Evolutionary conservation across 108 stramenopile species (phyloP), one percentile per base, ranked within the genome.

Genomic region (Cyclotella sp.): DNA sequence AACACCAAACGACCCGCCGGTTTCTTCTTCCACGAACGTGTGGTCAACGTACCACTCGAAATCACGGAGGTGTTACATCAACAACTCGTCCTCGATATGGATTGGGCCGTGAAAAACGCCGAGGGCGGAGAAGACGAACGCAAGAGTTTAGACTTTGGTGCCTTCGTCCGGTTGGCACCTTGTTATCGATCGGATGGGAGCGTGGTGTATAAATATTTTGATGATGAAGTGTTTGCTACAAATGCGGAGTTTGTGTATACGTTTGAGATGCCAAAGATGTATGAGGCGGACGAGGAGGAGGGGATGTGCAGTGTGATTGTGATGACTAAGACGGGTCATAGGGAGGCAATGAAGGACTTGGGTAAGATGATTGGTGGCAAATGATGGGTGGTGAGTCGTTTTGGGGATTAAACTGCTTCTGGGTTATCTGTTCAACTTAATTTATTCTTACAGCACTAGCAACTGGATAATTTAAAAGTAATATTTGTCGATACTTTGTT

Each of bases 11-110:
- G 91, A 62, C 93, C 93, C 15, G 90, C 87, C 29, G 91, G 91
- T n/a, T 91, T 94, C 68, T 88, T 89, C 59, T 76, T 94, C n/a
- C 93, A 92, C 22, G 79, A 88, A 47, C 87, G 93, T 30, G 92
- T 94, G 93, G 84, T 92, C 69, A 94, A 94, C 77, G 68, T 94
- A 26, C 91, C 93, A 47, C 63, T 94, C 41, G 91, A 94, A 85
- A 90, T 94, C 73, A 84, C 83, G 0, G 79, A 87, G 52, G 86
- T 91, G 39, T 78, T 94, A 63, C 91, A 94, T 62, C 83, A 92
- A 68, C 93, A 94, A 73, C 73, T 94, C 19, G 83, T 92, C 0
- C 44, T 88, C 63, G 93, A 94, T 82, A 90, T 92, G 91, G 93
- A 94, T 82, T 90, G 89, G 86, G 89, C 89, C 12, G 83, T 88